Conservation (phyloP, 192 early-diverging fungal genomes). For the Phlyctochytrium arcticum region DNA sequence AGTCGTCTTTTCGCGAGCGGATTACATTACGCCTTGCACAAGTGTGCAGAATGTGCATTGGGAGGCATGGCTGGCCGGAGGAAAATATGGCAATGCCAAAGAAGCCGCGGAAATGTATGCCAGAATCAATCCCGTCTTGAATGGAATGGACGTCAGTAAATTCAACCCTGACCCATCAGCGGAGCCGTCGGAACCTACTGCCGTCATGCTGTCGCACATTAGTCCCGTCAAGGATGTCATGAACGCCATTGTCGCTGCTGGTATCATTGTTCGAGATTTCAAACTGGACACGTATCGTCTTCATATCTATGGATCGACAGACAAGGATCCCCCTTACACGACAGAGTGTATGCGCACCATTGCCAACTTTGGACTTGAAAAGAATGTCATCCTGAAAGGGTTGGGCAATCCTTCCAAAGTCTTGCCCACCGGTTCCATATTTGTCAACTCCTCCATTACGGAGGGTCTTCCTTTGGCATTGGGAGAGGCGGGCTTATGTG, state of each 20-base stretch:
- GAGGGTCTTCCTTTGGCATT: slow-evolving; percentile 34
- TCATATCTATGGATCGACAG: slow-evolving; percentile 41
- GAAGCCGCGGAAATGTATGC: slow-evolving; percentile 2
- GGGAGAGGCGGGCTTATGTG: slow-evolving; percentile 35
- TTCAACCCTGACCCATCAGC: slow-evolving; percentile 30
- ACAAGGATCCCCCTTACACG: slow-evolving; percentile 44
- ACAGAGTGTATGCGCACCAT: slow-evolving; percentile 30
- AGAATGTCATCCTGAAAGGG: slow-evolving; percentile 37
- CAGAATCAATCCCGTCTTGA: slow-evolving; percentile 38
- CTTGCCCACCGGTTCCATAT: slow-evolving; percentile 40
- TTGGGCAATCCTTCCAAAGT: slow-evolving; percentile 37
- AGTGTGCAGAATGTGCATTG: slow-evolving; percentile 41
- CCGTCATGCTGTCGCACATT: slow-evolving; percentile 45
- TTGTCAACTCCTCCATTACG: slow-evolving; percentile 47
- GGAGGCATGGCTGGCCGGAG: slow-evolving; percentile 40
- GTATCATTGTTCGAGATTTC: slow-evolving; percentile 44
- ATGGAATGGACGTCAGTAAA: slow-evolving; percentile 41
- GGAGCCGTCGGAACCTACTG: slow-evolving; percentile 26
- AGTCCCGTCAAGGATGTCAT: slow-evolving; percentile 43
- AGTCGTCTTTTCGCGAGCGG: slow-evolving; percentile 33
- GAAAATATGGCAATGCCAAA: slow-evolving; percentile 12
- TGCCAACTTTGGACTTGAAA: slow-evolving; percentile 24
- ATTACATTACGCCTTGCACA: slow-evolving; percentile 40
- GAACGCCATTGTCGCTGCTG: slow-evolving; percentile 42
- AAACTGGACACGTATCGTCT: slow-evolving; percentile 29